Conservation (phyloP, 192 early-diverging fungal genomes). For the Mortierella alpina region DNA sequence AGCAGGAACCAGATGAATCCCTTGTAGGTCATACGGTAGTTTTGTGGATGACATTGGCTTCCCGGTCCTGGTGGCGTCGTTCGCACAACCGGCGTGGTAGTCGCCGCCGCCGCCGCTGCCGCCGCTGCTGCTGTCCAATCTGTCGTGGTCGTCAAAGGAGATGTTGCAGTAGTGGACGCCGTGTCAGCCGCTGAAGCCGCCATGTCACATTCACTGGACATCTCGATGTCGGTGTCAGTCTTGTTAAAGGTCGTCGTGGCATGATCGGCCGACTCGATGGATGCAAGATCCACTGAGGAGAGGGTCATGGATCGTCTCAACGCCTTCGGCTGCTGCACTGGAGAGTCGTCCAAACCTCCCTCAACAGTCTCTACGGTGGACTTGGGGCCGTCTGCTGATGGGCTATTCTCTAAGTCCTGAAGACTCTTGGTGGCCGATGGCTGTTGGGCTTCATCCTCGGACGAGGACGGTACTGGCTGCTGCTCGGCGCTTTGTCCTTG, state of each 20-base stretch:
- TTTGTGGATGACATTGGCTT: constrained; percentile 33
- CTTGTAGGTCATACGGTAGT: constrained; percentile 78
- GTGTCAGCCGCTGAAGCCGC: no score
- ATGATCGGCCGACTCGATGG: not conserved
- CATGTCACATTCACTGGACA: no score
- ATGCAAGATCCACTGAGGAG: constrained; percentile 3
- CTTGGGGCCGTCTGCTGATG: not conserved
- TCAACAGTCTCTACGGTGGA: constrained; percentile 3
- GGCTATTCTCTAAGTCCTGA: no score
- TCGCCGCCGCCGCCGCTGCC: not conserved
- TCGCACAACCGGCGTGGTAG: not conserved
- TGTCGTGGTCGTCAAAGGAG: not conserved
- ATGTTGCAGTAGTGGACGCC: not conserved
- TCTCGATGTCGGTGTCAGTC: no score
- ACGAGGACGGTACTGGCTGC: no score
- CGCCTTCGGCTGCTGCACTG: not conserved
- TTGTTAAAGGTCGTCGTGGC: no score
- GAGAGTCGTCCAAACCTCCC: not conserved
- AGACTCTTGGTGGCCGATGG: no score
- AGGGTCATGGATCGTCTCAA: constrained; percentile 27
- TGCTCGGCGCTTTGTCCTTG: not conserved
- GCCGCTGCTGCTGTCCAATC: not conserved
- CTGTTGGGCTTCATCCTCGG: no score
- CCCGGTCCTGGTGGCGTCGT: constrained; percentile 30
- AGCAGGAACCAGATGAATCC: constrained; percentile 91